A percentile compares a stretch with the other conserved stretches of the same genome.
Evolutionary conservation across 805 yeast species (phyloP).

Genomic region (Spencermartinsiella europaea): DNA sequence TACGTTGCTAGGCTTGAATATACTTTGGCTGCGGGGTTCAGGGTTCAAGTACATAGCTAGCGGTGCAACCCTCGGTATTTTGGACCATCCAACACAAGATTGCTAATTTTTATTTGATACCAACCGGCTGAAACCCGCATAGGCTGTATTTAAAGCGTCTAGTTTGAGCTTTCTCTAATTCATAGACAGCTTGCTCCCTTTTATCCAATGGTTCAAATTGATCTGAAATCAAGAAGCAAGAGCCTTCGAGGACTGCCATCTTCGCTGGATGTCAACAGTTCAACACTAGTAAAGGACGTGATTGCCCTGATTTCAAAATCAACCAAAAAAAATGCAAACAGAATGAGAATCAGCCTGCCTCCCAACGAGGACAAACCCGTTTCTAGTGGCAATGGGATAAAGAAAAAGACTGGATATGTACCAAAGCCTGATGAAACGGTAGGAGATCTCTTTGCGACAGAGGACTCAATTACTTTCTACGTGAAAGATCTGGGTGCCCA

Average conservation of each 20-base stretch:
- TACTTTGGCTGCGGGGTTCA: too few species aligned
- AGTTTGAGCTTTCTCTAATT: too few species aligned
- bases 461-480: slow-evolving; percentile 39
- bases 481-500: slow-evolving; percentile 93
- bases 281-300: slow-evolving; percentile 41
- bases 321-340: slow-evolving; percentile 42
- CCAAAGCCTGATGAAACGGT: slow-evolving; percentile 43
- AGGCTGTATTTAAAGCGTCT: too few species aligned
- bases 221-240: slow-evolving; percentile 25
- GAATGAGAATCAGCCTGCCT: slow-evolving; percentile 52
- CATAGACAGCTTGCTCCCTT: too few species aligned
- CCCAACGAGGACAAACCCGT: slow-evolving; percentile 27
- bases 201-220: slow-evolving; percentile 17
- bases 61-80: too few species aligned
- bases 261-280: slow-evolving; percentile 28
- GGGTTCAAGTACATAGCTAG: too few species aligned
- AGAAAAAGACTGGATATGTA: slow-evolving; percentile 34
- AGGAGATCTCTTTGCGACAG: slow-evolving; percentile 38
- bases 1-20: background rate
- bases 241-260: slow-evolving; percentile 25
- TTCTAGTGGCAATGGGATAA: slow-evolving; percentile 32
- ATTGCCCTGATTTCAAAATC: slow-evolving; percentile 39
- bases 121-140: too few species aligned
- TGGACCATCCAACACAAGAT: too few species aligned
- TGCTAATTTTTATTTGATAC: too few species aligned